These are phyloP conservation scores for Uronychia setigera DNA, from an alignment of 73 alveolate genomes.

Conservation along the genomic window DNA sequence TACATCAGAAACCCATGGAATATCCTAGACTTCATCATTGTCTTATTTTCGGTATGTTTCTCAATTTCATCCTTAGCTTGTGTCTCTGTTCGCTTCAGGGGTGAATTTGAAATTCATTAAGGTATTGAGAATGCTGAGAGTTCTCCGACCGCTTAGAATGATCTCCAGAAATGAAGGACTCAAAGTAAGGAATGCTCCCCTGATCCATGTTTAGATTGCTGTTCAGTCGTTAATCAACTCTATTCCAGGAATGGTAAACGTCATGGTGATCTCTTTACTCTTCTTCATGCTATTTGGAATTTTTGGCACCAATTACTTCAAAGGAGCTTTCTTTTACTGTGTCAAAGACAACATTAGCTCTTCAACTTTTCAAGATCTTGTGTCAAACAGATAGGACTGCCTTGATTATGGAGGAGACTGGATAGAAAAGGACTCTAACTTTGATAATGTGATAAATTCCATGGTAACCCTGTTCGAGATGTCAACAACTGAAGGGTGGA, in stretches of 20 bases:
- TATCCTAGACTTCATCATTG: conserved; percentile 56
- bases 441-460: conserved; percentile 45
- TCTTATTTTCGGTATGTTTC: conserved; percentile 45
- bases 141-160: conserved; percentile 67
- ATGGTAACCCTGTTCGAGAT: conserved; percentile 34
- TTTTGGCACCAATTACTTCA: conserved; percentile 13
- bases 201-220: too few relatives aligned
- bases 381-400: conserved; percentile 45
- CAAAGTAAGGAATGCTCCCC: conserved; percentile 26
- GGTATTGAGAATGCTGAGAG: conserved; percentile 49
- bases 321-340: conserved; percentile 22
- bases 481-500: conserved; percentile 53
- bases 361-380: background rate
- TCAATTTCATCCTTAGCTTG: conserved; percentile 29
- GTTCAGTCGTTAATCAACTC: conserved; percentile 33
- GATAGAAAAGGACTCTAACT: conserved; percentile 40
- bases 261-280: conserved; percentile 21
- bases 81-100: conserved; percentile 7
- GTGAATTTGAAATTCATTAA: conserved; percentile 18
- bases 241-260: conserved; percentile 37
- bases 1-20: conserved; percentile 64
- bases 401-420: conserved; percentile 59
- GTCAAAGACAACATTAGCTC: background rate
- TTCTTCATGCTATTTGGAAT: conserved; percentile 16
- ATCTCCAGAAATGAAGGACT: conserved; percentile 69